These are phyloP conservation scores for Leucosporidium scottii DNA, from an alignment of 768 basidiomycete species.

Conservation along the genomic window DNA sequence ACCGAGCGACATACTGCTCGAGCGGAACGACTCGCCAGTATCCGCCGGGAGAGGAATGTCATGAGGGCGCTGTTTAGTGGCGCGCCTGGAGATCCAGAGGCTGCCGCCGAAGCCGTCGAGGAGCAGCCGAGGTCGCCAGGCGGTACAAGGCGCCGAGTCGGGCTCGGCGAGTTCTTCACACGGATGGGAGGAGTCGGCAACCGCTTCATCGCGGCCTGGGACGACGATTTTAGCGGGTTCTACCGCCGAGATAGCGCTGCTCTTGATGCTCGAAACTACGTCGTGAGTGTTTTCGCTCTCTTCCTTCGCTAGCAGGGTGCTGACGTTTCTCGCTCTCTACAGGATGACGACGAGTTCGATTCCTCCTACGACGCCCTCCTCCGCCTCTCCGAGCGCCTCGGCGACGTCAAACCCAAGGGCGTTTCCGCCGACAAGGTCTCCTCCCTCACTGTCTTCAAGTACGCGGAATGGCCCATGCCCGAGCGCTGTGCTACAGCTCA, in stretches of 20 bases:
- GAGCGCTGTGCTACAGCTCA: background rate
- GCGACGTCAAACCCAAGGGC: slow-evolving; percentile 32
- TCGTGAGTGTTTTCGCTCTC: slow-evolving; percentile 7
- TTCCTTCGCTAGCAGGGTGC: background rate
- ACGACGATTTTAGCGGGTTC: slow-evolving; percentile 15
- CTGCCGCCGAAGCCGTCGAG: background rate
- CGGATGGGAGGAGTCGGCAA: slow-evolving; percentile 2
- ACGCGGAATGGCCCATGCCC: slow-evolving; percentile 22
- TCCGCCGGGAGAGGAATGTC: slow-evolving; percentile 12
- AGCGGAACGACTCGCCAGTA: slow-evolving; percentile 8
- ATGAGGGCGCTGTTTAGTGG: slow-evolving; percentile 14
- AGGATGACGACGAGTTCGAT: slow-evolving; percentile 36
- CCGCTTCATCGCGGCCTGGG: slow-evolving; percentile 6
- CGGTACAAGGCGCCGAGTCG: background rate
- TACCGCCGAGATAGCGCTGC: slow-evolving; percentile 18
- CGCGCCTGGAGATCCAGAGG: background rate
- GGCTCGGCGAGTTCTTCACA: slow-evolving; percentile 13
- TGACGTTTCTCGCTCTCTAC: background rate
- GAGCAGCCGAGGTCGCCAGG: slow-evolving; percentile 15
- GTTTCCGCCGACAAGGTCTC: slow-evolving; percentile 10
- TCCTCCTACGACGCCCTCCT: slow-evolving; percentile 31
- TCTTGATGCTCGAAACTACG: slow-evolving; percentile 22
- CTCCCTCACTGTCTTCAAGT: slow-evolving; percentile 12
- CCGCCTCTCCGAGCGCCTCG: slow-evolving; percentile 30
- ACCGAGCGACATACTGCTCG: slow-evolving; percentile 6